Base-by-base conservation (phyloP, 192 early-diverging fungal species). In the Rhizophagus clarus region DNA sequence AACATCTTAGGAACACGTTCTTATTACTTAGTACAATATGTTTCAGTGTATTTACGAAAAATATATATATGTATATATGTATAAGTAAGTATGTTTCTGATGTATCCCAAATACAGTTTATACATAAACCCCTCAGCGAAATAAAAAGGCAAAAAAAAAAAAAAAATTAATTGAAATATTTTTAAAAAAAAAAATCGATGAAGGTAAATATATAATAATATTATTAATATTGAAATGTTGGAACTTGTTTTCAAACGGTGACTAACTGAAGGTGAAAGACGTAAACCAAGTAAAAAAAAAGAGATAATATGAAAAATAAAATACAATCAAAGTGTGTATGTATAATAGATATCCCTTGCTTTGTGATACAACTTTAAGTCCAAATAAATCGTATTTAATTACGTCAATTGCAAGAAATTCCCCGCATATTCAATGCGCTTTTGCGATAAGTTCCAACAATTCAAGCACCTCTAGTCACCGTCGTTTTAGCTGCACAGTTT, bases 391-490 rank as follows among this genome's bases (percentile, higher is more conserved):
- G 63, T 31, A 10, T 66, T 15, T 10, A 29, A 22, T 22, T 70
- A 37, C 20, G 32, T 22, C 67, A 69, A 69, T 22, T 37, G 20
- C 15, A n/a, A 42, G 68, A 51, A 26, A 74, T 49, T 74, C 22
- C 47, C 49, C 22, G 15, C 12, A 70, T 42, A 5, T 22, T 70
- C 22, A 75, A 75, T 75, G 56, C 5, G 74, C 74, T 34, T 75
- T 60, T 31, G 74, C 74, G 4, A 75, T 62, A 75, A 75, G 31
- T 62, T 75, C 64, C 64, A 78, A 15, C 76, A 78, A 68, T 51
- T 78, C 76, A n/a, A 78, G 40, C 42, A 29, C 45, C 11, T 68
- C 76, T 78, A 78, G 76, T 78, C 76, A 78, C 76, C 76, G 62
- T 47, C 76, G 62, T 45, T 78, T 78, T 14, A 78, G 40, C 76